These are phyloP conservation scores for Arabis hirsuta DNA, from an alignment of 345 rosid genomes.

Conservation along the genomic window DNA sequence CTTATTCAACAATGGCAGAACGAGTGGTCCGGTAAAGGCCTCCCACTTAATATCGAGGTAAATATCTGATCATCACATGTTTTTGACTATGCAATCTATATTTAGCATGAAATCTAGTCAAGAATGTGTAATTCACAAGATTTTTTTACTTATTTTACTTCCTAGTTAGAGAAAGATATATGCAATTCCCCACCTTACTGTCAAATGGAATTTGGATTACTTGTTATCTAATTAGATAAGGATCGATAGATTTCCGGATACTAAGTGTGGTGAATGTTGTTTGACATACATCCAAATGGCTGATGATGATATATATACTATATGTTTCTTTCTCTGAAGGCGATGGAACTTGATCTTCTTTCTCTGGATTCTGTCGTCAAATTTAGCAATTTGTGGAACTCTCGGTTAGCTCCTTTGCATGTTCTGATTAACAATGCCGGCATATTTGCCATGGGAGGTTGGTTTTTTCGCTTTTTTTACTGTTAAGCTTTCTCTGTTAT, in stretches of 20 bases:
- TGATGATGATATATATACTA: conserved; percentile 23
- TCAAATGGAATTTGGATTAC: not conserved
- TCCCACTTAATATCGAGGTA: conserved; percentile 77
- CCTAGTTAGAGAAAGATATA: not conserved
- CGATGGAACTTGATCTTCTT: conserved; percentile 94
- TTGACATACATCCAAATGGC: not conserved
- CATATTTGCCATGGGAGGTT: conserved; percentile 93
- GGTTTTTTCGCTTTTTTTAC: conserved; percentile 26
- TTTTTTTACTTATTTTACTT: not conserved
- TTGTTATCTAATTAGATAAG: no score
- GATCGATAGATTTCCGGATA: no score
- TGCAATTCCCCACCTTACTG: not conserved
- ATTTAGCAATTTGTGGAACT: conserved; percentile 77
- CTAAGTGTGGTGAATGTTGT: not conserved
- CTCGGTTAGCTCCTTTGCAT: conserved; percentile 64
- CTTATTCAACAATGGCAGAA: conserved; percentile 83
- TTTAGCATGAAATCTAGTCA: conserved; percentile 16
- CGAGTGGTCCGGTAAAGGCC: conserved; percentile 65
- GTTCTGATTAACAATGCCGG: conserved; percentile 94
- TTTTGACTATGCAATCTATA: not conserved
- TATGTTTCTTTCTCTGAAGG: conserved; percentile 47
- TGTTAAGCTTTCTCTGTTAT: not conserved
- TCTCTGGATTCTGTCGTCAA: conserved; percentile 78
- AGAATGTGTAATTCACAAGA: not conserved
- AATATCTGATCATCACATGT: not conserved